A percentile compares a stretch with the other conserved stretches of the same genome.
Conservation (phyloP, 2,329 filamentous ascomycete species). For the Colletotrichum neosansevieriae region DNA sequence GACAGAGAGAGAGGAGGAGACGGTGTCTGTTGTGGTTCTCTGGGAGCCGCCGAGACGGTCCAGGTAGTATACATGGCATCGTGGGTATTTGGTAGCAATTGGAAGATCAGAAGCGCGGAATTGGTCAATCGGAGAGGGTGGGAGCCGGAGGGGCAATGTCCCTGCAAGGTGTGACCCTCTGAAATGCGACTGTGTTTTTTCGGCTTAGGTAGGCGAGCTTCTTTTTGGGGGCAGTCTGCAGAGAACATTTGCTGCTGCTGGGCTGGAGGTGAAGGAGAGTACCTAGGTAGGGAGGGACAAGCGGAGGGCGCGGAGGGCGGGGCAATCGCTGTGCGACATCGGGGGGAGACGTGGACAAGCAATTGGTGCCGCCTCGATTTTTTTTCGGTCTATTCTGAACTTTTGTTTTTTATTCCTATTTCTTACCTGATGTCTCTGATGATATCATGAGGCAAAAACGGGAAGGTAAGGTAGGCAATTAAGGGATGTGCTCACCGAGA, state of each 20-base stretch:
- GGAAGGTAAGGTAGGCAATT: too few relatives aligned
- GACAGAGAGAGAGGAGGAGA: not conserved
- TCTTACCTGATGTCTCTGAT: not conserved
- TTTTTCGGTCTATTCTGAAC: not conserved
- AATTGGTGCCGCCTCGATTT: not conserved
- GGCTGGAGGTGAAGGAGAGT: too few relatives aligned
- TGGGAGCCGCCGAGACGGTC: conserved; percentile 31
- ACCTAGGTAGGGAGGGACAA: not conserved
- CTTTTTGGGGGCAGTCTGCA: not conserved
- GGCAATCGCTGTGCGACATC: conserved; percentile 7
- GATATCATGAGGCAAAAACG: not conserved
- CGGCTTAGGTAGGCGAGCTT: not conserved
- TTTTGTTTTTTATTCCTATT: not conserved
- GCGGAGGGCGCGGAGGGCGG: not conserved
- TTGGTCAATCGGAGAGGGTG: conserved; percentile 17
- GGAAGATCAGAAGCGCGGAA: conserved; percentile 4
- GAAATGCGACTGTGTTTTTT: conserved; percentile 28
- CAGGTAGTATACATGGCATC: conserved; percentile 19
- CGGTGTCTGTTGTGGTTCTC: not conserved
- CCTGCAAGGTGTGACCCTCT: conserved; percentile 32
- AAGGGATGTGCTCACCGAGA: not conserved
- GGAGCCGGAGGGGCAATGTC: conserved; percentile 24
- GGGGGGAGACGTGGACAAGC: not conserved
- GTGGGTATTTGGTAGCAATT: not conserved
- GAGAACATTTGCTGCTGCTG: not conserved